Evolutionary conservation across 495 filamentous ascomycete species (phyloP).

Genomic region (Penicillium lagena): DNA sequence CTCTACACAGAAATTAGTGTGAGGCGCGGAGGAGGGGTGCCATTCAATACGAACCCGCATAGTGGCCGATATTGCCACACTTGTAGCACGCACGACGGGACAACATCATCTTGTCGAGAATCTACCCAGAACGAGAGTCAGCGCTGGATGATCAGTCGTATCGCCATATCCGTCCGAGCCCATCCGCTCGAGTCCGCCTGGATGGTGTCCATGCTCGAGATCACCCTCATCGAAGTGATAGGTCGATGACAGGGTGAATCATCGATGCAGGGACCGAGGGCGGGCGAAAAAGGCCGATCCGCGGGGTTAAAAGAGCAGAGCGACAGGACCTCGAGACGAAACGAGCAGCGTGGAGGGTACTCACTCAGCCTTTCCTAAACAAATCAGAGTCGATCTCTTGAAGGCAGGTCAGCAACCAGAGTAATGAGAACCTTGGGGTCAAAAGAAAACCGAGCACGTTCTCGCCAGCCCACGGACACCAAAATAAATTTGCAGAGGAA

Average conservation of each 20-base stretch:
- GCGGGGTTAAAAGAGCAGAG: constrained; percentile 4
- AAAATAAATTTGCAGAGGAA: constrained; percentile 5
- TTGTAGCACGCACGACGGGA: constrained; percentile 99
- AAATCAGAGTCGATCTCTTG: constrained; percentile 10
- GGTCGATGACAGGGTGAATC: background rate
- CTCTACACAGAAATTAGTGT: constrained; percentile 45
- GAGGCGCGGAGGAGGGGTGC: background rate
- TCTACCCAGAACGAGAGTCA: constrained; percentile 12
- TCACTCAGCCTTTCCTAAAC: constrained; percentile 26
- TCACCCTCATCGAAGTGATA: constrained; percentile 4
- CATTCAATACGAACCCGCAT: constrained; percentile 56
- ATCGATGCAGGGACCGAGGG: constrained; percentile 1
- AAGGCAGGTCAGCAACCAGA: constrained; percentile 9
- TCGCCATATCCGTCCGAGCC: background rate
- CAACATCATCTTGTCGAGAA: constrained; percentile 72
- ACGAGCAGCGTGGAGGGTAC: constrained; percentile 1
- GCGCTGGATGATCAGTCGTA: background rate
- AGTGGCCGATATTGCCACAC: constrained; percentile 99
- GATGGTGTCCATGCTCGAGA: too few species aligned
- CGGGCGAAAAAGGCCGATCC: constrained; percentile 7
- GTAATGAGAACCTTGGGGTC: constrained; percentile 22
- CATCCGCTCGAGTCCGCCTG: background rate
- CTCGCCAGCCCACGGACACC: constrained; percentile 26
- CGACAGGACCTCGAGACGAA: background rate
- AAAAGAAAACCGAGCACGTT: constrained; percentile 19